Evolutionary conservation across 176 grass and related monocot genomes (phyloP).

Genomic region (Phragmites australis): DNA sequence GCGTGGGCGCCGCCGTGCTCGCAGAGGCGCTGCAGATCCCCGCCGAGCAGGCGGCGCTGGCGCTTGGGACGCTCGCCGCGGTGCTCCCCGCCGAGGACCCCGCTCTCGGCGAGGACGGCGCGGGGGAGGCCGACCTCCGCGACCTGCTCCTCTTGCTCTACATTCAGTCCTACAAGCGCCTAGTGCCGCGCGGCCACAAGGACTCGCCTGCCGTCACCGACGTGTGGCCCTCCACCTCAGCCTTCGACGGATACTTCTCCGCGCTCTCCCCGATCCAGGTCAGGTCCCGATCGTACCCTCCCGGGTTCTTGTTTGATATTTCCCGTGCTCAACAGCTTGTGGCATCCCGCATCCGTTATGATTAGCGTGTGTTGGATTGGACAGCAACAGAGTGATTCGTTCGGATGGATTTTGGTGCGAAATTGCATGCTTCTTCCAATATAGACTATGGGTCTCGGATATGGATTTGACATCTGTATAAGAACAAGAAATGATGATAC

Average conservation of each 20-base stretch:
- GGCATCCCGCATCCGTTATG: not conserved
- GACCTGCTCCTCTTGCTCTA: constrained; percentile 91
- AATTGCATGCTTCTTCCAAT: not conserved
- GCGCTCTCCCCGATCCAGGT: constrained; percentile 96
- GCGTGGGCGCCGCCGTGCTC: constrained; percentile 56
- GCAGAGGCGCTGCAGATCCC: constrained; percentile 92
- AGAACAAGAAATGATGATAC: not conserved
- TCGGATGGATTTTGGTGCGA: not conserved
- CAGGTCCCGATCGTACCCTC: not conserved
- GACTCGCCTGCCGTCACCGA: constrained; percentile 81
- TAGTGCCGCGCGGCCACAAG: constrained; percentile 80
- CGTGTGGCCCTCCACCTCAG: constrained; percentile 94
- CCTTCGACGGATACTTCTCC: constrained; percentile 86
- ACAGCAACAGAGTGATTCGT: not conserved
- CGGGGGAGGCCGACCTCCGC: constrained; percentile 57
- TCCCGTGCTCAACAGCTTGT: not conserved
- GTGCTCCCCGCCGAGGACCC: constrained; percentile 66
- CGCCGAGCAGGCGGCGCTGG: constrained; percentile 62
- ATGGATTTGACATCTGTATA: not conserved
- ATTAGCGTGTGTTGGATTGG: constrained; percentile 8
- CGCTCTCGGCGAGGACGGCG: constrained; percentile 36
- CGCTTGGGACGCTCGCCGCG: constrained; percentile 77
- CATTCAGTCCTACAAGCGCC: constrained; percentile 92
- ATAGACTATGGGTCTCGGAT: not conserved
- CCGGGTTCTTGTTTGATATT: not conserved